Evolutionary conservation across 2,329 filamentous ascomycete species (phyloP).

Genomic region (Beauveria caledonica): DNA sequence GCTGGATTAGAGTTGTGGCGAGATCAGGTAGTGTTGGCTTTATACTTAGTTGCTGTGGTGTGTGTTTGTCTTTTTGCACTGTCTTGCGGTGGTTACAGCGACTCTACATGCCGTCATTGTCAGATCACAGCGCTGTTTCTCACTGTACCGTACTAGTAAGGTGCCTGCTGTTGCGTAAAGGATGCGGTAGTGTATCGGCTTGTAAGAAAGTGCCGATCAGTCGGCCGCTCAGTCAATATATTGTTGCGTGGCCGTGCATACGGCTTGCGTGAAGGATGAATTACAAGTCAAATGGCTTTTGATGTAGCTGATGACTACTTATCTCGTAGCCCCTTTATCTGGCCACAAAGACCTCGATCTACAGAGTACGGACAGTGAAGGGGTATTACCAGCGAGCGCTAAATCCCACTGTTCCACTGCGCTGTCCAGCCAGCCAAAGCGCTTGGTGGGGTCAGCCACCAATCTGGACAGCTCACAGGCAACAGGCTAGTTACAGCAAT

Average conservation of each 20-base stretch:
- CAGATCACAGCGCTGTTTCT: neutral
- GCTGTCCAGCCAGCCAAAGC: neutral
- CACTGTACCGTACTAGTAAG: neutral
- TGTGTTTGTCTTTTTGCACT: neutral
- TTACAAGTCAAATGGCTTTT: neutral
- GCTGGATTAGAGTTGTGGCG: neutral
- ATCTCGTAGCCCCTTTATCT: too few relatives aligned
- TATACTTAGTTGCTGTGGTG: neutral
- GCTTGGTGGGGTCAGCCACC: neutral
- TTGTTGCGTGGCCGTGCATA: neutral
- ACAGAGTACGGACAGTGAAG: too few relatives aligned
- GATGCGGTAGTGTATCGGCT: neutral
- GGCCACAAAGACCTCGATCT: too few relatives aligned
- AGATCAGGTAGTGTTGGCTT: neutral
- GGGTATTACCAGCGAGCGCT: neutral
- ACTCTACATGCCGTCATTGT: neutral
- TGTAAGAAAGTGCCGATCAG: neutral
- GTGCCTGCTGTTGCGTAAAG: neutral
- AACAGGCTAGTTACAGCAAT: too few relatives aligned
- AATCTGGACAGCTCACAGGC: slow-evolving; percentile 3
- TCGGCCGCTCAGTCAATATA: neutral
- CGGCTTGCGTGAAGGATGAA: neutral
- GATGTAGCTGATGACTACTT: neutral
- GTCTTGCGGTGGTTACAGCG: neutral
- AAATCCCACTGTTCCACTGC: neutral